Evolutionary conservation across 202 grass and related monocot genomes (phyloP).

Genomic region (Alloteropsis angusta): DNA sequence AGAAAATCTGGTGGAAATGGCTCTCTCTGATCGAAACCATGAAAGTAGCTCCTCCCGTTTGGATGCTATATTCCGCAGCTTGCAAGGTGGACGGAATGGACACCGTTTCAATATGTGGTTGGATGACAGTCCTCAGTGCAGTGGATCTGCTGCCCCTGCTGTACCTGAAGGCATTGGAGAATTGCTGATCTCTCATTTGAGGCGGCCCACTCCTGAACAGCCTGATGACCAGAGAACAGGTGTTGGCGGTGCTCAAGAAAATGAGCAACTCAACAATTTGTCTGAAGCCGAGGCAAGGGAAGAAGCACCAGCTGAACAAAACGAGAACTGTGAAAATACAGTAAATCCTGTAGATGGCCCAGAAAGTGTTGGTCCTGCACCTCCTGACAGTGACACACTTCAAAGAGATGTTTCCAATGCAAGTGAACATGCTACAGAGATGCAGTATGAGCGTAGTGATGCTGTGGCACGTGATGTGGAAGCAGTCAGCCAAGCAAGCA

Average conservation of each 20-base stretch:
- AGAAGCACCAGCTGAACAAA: constrained; percentile 28
- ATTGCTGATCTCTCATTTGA: constrained; percentile 73
- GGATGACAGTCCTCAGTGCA: constrained; percentile 66
- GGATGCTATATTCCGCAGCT: constrained; percentile 89
- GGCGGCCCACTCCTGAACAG: constrained; percentile 55
- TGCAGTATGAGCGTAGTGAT: constrained; percentile 87
- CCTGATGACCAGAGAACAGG: constrained; percentile 39
- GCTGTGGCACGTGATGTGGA: constrained; percentile 67
- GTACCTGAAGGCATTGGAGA: constrained; percentile 95
- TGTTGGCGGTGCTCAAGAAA: constrained; percentile 39
- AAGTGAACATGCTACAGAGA: constrained; percentile 76
- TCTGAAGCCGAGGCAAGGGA: constrained; percentile 58
- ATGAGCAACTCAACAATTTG: constrained; percentile 40
- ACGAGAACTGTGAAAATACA: constrained; percentile 41
- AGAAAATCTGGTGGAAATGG: constrained; percentile 82
- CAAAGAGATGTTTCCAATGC: constrained; percentile 57
- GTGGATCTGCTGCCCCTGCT: constrained; percentile 44
- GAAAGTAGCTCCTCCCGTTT: constrained; percentile 84
- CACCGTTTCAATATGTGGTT: constrained; percentile 97
- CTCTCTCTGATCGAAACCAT: constrained; percentile 78
- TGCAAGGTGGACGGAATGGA: constrained; percentile 75
- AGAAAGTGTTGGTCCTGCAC: constrained; percentile 41
- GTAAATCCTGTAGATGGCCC: constrained; percentile 33
- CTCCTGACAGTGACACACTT: constrained; percentile 38
- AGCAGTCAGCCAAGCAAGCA: constrained; percentile 94